Conservation (phyloP, 192 early-diverging fungal species). For the Coemansia sp. region DNA sequence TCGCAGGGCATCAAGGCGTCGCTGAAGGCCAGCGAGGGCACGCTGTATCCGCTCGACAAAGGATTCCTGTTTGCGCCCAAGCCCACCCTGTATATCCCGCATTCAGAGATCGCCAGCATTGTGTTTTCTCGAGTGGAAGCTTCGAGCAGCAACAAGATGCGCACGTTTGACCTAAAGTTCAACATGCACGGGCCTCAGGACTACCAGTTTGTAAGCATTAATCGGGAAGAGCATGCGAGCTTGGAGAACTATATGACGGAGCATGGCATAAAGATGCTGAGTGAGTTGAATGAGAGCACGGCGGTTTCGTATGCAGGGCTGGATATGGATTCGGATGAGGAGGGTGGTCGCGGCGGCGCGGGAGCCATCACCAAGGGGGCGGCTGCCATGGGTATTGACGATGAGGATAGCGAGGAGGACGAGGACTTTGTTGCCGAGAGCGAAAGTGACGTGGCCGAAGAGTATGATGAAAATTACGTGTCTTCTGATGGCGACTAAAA, state of each 20-base stretch:
- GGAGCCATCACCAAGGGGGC: constrained; percentile 3
- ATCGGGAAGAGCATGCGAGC: constrained; percentile 82
- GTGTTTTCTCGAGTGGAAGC: constrained; percentile 79
- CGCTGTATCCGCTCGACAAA: constrained; percentile 90
- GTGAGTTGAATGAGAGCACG: constrained; percentile 61
- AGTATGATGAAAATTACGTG: constrained; percentile 69
- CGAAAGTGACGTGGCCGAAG: constrained; percentile 75
- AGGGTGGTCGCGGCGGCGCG: not conserved
- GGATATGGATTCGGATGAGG: constrained; percentile 33
- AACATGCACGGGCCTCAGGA: constrained; percentile 76
- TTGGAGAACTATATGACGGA: constrained; percentile 77
- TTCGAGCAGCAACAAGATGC: constrained; percentile 53
- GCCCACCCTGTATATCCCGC: constrained; percentile 84
- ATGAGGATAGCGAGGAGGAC: constrained; percentile 72
- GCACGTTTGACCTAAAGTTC: constrained; percentile 94
- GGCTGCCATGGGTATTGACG: constrained; percentile 48
- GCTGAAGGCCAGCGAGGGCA: constrained; percentile 95
- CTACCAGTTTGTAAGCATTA: constrained; percentile 84
- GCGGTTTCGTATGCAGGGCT: constrained; percentile 43
- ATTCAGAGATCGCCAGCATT: constrained; percentile 78
- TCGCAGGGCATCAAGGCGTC: constrained; percentile 88
- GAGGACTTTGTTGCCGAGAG: constrained; percentile 84
- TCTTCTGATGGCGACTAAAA: constrained; percentile 26
- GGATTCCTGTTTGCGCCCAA: constrained; percentile 94
- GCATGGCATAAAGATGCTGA: constrained; percentile 81